Evolutionary conservation across 139 green algal species (phyloP).

Genomic region (Chlamydomonas incerta): DNA sequence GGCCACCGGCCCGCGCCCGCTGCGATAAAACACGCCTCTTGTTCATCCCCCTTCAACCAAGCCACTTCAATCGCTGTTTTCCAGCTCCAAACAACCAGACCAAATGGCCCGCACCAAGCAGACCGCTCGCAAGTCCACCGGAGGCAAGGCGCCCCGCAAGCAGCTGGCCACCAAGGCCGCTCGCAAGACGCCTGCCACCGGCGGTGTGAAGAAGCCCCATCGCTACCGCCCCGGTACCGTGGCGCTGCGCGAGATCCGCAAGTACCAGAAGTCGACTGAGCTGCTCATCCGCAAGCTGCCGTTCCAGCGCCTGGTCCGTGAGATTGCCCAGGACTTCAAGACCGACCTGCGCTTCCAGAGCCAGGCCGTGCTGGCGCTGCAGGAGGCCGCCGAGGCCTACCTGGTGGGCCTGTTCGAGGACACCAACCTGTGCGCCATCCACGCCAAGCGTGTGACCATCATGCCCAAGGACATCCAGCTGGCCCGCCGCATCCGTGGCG

Average conservation of each 20-base stretch:
- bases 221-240: conserved; percentile 90
- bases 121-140: conserved; percentile 88
- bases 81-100: too few relatives aligned
- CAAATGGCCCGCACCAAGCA: conserved; percentile 91
- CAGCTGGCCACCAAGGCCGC: conserved; percentile 95
- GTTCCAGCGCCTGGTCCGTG: conserved; percentile 95
- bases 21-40: too few relatives aligned
- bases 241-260: conserved; percentile 91
- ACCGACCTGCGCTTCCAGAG: conserved; percentile 98
- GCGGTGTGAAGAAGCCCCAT: conserved; percentile 88
- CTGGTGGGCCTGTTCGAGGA: conserved; percentile 97
- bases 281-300: conserved; percentile 96
- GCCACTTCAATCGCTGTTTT: too few relatives aligned
- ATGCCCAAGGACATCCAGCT: conserved; percentile 78
- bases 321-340: conserved; percentile 99
- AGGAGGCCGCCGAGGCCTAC: conserved; percentile 96
- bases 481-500: conserved; percentile 66
- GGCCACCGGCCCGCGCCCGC: too few relatives aligned
- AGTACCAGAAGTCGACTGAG: conserved; percentile 95
- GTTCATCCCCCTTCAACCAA: too few relatives aligned
- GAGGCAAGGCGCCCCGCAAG: conserved; percentile 94
- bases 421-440: conserved; percentile 90
- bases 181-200: conserved; percentile 67
- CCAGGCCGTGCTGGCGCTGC: conserved; percentile 91
- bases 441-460: conserved; percentile 92